Evolutionary conservation across 805 yeast genomes (phyloP).

Genomic region (Wickerhamiella kurtzmanii): DNA sequence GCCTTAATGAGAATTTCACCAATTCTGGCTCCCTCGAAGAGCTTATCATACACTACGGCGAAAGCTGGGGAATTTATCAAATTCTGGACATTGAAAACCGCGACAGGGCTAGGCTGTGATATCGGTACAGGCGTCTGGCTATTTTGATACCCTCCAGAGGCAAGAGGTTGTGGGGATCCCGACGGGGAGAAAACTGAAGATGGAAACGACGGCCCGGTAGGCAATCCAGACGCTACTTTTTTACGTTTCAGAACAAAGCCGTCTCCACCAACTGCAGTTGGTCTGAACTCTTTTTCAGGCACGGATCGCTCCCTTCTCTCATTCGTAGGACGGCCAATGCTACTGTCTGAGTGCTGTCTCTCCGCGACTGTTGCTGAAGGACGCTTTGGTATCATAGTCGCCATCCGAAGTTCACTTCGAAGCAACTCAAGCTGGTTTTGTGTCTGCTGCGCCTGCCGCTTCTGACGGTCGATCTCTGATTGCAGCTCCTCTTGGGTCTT

Average conservation of each 20-base stretch:
- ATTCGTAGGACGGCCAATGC: too few relatives aligned
- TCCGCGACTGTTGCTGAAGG: conserved; percentile 1
- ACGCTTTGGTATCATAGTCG: conserved; percentile 1
- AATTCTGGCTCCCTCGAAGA: too few relatives aligned
- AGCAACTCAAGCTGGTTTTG: conserved; percentile 47
- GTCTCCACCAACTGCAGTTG: conserved; percentile 17
- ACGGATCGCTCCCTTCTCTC: neutral
- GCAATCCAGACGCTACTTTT: conserved; percentile 2
- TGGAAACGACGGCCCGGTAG: neutral
- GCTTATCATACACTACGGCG: neutral
- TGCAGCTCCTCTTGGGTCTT: conserved; percentile 20
- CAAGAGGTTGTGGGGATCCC: neutral
- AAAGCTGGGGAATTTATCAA: neutral
- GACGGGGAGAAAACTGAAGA: neutral
- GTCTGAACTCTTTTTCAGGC: neutral
- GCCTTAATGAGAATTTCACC: neutral
- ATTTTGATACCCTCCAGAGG: neutral
- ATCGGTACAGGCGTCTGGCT: neutral
- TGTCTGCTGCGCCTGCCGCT: conserved; percentile 31
- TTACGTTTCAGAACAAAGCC: conserved; percentile 21
- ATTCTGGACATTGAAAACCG: neutral
- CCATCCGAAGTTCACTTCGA: conserved; percentile 14
- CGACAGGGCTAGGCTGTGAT: neutral
- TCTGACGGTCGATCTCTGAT: conserved; percentile 30
- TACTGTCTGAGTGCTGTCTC: too few relatives aligned